Evolutionary conservation across 805 yeast genomes (phyloP).

Genomic region (Zygoascus ofunaensis): DNA sequence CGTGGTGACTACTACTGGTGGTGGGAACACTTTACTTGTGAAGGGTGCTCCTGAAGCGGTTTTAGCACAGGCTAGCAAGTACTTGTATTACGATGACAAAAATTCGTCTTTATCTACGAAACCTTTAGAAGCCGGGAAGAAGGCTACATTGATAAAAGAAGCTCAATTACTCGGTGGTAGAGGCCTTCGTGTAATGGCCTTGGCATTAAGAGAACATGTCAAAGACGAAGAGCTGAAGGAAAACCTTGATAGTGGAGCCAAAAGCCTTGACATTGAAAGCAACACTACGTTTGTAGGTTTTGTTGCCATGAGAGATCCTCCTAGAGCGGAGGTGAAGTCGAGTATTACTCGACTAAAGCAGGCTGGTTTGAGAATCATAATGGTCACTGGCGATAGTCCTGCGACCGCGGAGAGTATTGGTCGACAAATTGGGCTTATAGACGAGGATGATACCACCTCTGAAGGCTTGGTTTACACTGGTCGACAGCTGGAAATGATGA

Average conservation of each 20-base stretch:
- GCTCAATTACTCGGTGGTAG: conserved; percentile 34
- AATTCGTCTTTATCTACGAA: conserved; percentile 23
- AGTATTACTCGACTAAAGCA: conserved; percentile 35
- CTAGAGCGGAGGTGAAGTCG: conserved; percentile 37
- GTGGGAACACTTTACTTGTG: conserved; percentile 28
- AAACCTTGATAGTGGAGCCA: conserved; percentile 31
- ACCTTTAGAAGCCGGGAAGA: neutral
- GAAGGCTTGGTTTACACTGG: conserved; percentile 34
- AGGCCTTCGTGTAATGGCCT: conserved; percentile 40
- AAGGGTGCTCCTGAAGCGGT: conserved; percentile 52
- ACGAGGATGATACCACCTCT: conserved; percentile 21
- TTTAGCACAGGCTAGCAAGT: conserved; percentile 34
- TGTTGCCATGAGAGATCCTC: conserved; percentile 43
- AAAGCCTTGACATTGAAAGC: conserved; percentile 2
- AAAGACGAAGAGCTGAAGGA: conserved; percentile 12
- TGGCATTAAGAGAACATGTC: conserved; percentile 30
- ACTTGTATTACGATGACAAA: conserved; percentile 26
- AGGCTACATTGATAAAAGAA: conserved; percentile 27
- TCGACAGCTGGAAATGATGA: conserved; percentile 30
- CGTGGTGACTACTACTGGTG: conserved; percentile 26
- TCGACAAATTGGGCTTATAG: conserved; percentile 36
- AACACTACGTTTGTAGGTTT: conserved; percentile 36
- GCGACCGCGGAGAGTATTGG: conserved; percentile 34
- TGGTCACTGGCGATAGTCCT: conserved; percentile 37
- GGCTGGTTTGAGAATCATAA: conserved; percentile 42